phyloP scores from a whole-genome alignment of 2,329 filamentous ascomycete species.

The Colletotrichum tropicale region DNA sequence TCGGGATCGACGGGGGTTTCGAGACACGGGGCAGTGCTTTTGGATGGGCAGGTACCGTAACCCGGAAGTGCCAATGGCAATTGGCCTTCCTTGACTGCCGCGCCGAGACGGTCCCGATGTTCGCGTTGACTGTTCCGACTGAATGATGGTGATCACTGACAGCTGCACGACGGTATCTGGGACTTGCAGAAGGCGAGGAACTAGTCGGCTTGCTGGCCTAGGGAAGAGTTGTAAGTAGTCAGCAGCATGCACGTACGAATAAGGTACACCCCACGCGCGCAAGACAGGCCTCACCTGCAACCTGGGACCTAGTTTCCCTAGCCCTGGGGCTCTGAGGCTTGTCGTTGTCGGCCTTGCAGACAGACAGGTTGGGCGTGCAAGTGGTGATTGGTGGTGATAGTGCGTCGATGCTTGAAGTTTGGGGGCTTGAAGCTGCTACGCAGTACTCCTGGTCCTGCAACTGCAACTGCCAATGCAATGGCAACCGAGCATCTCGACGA shows the following conservation, averaged over 20 bases:
- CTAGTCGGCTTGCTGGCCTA: background rate
- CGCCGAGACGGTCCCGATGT: background rate
- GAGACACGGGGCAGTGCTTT: background rate
- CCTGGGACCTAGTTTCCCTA: background rate
- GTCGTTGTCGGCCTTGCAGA: background rate
- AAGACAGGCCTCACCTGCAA: background rate
- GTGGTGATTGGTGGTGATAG: background rate
- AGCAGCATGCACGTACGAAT: background rate
- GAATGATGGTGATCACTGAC: background rate
- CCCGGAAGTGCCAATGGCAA: background rate
- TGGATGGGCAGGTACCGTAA: background rate
- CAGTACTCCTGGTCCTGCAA: conserved; percentile 9
- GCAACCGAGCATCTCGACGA: conserved; percentile 13
- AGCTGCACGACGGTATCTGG: background rate
- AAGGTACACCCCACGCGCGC: background rate
- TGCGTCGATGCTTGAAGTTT: background rate
- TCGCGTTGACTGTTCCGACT: background rate
- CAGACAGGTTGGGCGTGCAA: background rate
- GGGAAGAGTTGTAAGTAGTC: background rate
- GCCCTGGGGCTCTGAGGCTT: background rate
- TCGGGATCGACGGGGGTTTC: background rate
- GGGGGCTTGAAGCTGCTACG: background rate
- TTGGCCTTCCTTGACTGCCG: background rate
- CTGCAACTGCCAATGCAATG: conserved; percentile 14
- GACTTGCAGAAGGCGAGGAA: background rate